Percentiles rank a stretch among this genome's conserved stretches.
Evolutionary conservation across 208 protist genomes (phyloP).

Genomic region (Acanthamoeba triangularis): DNA sequence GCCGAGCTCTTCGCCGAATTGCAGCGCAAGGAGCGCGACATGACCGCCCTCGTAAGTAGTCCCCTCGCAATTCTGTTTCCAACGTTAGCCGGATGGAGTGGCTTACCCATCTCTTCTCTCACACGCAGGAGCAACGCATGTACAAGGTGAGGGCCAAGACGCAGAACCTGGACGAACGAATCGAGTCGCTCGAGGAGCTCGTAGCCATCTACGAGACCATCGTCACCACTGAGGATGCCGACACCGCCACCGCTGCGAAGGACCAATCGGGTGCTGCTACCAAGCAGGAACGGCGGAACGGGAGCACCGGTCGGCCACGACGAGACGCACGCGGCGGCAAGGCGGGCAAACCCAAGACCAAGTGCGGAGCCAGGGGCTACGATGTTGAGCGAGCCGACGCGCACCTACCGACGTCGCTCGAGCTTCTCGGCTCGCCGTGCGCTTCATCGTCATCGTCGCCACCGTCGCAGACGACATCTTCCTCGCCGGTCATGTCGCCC

Average conservation of each 20-base stretch:
- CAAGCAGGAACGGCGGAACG: too few species aligned
- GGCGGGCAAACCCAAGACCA: neutral
- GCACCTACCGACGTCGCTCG: neutral
- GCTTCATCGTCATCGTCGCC: neutral
- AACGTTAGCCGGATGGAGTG: too few species aligned
- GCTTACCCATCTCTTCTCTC: neutral
- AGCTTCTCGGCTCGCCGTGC: neutral
- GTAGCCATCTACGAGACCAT: conserved; percentile 31
- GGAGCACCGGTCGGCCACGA: too few species aligned
- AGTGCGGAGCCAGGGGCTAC: too few species aligned
- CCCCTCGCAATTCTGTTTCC: neutral
- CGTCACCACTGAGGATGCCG: neutral
- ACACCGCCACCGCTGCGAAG: neutral
- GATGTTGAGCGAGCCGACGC: neutral
- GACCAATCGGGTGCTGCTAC: too few species aligned
- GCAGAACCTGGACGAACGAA: neutral
- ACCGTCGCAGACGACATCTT: neutral
- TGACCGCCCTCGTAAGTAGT: conserved; percentile 40
- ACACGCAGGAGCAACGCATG: conserved; percentile 38
- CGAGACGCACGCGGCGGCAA: neutral
- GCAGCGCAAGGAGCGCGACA: conserved; percentile 25
- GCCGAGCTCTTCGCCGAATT: neutral
- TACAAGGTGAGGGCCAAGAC: conserved; percentile 31
- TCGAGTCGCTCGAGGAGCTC: conserved; percentile 51
- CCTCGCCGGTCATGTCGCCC: neutral